Conservation (phyloP, 1,284 basidiomycete species). For the Papiliotrema nemorosa region DNA sequence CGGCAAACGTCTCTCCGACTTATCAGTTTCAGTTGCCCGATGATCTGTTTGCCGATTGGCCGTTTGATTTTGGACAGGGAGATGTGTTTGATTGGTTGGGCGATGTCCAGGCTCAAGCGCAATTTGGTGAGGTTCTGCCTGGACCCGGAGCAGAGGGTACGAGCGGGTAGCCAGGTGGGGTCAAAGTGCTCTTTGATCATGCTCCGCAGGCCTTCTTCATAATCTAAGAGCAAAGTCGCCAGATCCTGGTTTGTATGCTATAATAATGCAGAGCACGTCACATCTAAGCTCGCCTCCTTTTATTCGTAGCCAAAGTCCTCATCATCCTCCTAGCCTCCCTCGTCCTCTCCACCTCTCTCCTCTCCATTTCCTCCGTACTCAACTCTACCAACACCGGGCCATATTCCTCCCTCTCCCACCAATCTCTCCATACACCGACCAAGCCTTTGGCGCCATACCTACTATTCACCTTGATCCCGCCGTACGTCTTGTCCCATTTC, state of each 20-base stretch:
- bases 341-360: slow-evolving; percentile 74
- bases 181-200: no score
- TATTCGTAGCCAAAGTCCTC: slow-evolving; percentile 17
- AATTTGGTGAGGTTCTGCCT: no score
- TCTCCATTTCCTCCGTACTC: slow-evolving; percentile 84
- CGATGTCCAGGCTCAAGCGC: slow-evolving; percentile 1
- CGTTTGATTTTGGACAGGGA: slow-evolving; percentile 30
- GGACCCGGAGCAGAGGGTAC: no score
- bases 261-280: no score
- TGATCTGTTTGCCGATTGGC: slow-evolving; percentile 33
- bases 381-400: slow-evolving; percentile 83
- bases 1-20: slow-evolving; percentile 7
- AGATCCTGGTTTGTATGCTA: no score
- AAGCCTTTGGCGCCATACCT: slow-evolving; percentile 68
- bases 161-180: no score
- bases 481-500: slow-evolving; percentile 65
- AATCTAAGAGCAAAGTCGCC: no score
- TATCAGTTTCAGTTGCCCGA: slow-evolving; percentile 24
- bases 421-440: slow-evolving; percentile 89
- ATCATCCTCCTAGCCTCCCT: slow-evolving; percentile 57
- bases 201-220: no score
- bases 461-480: slow-evolving; percentile 55
- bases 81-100: slow-evolving; percentile 38
- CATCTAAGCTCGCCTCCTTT: no score
- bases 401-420: slow-evolving; percentile 87